A percentile compares a stretch with the other conserved stretches of the same genome.
Conservation (phyloP, 2,329 filamentous ascomycete species). For the Colletotrichum navitas region DNA sequence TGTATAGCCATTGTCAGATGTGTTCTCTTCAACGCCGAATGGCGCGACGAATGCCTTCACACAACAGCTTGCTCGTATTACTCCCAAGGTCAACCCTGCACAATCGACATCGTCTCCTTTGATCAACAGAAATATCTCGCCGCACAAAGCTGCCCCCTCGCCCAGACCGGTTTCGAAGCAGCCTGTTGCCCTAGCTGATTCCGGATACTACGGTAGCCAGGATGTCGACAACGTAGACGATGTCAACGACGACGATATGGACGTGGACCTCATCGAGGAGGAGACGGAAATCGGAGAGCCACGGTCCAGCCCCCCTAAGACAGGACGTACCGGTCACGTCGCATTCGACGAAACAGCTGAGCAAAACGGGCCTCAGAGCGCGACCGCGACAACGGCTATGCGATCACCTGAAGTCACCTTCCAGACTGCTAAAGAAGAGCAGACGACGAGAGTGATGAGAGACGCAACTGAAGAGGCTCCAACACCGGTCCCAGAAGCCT, state of each 20-base stretch:
- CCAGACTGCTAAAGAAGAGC: slow-evolving; percentile 60
- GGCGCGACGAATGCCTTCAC: slow-evolving; percentile 67
- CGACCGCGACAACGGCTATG: slow-evolving; percentile 38
- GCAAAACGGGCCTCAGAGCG: slow-evolving; percentile 42
- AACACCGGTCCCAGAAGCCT: slow-evolving; percentile 40
- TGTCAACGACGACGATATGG: slow-evolving; percentile 64
- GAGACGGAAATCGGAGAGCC: slow-evolving; percentile 42
- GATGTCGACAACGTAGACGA: slow-evolving; percentile 38
- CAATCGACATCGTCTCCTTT: slow-evolving; percentile 55
- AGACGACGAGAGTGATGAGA: slow-evolving; percentile 48
- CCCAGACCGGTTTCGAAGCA: slow-evolving; percentile 51
- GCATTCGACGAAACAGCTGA: slow-evolving; percentile 38
- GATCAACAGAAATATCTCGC: slow-evolving; percentile 51
- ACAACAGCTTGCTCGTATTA: slow-evolving; percentile 61
- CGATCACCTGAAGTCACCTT: slow-evolving; percentile 55
- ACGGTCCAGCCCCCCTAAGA: slow-evolving; percentile 36
- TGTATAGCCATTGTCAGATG: slow-evolving; percentile 68
- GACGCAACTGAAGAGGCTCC: slow-evolving; percentile 36
- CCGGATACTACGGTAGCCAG: slow-evolving; percentile 80
- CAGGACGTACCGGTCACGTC: slow-evolving; percentile 34
- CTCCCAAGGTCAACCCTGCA: slow-evolving; percentile 71
- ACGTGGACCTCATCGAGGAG: slow-evolving; percentile 49
- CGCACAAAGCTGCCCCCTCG: slow-evolving; percentile 50
- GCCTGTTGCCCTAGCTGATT: slow-evolving; percentile 65
- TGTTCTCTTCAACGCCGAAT: slow-evolving; percentile 68